Evolutionary conservation across 768 basidiomycete genomes (phyloP).

Genomic region (Trametes meyenii): DNA sequence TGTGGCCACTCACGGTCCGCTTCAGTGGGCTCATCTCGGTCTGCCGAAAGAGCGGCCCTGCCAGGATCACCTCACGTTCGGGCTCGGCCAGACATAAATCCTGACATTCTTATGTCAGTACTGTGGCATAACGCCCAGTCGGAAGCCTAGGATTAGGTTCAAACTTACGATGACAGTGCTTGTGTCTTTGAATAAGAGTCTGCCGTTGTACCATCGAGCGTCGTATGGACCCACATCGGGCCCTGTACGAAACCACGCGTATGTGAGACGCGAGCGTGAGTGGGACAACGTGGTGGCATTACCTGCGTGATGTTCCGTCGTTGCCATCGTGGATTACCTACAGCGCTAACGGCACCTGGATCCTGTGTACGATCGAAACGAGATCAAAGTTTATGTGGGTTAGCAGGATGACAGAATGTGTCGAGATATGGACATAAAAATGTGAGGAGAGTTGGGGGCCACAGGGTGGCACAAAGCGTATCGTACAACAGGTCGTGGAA

Average conservation of each 20-base stretch:
- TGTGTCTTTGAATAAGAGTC: slow-evolving; percentile 6
- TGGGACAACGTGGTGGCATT: no score
- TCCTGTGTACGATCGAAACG: no score
- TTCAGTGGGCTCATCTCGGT: slow-evolving; percentile 18
- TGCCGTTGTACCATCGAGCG: slow-evolving; percentile 9
- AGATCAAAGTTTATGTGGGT: no score
- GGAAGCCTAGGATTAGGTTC: background rate
- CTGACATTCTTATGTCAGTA: background rate
- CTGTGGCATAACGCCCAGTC: no score
- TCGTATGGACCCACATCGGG: background rate
- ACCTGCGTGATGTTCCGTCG: no score
- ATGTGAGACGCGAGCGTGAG: no score
- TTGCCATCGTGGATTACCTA: no score
- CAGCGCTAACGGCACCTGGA: no score
- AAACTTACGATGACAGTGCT: slow-evolving; percentile 9
- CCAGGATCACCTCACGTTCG: slow-evolving; percentile 11
- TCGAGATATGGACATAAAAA: no score
- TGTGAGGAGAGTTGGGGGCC: background rate
- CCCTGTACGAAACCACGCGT: background rate
- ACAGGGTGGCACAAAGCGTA: background rate
- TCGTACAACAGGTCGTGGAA: background rate
- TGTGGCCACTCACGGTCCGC: slow-evolving; percentile 8
- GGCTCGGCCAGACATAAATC: slow-evolving; percentile 14
- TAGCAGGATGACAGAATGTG: no score
- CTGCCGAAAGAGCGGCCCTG: slow-evolving; percentile 16